Conservation (phyloP, 1,284 basidiomycete genomes). For the Pterulicium gracile region DNA sequence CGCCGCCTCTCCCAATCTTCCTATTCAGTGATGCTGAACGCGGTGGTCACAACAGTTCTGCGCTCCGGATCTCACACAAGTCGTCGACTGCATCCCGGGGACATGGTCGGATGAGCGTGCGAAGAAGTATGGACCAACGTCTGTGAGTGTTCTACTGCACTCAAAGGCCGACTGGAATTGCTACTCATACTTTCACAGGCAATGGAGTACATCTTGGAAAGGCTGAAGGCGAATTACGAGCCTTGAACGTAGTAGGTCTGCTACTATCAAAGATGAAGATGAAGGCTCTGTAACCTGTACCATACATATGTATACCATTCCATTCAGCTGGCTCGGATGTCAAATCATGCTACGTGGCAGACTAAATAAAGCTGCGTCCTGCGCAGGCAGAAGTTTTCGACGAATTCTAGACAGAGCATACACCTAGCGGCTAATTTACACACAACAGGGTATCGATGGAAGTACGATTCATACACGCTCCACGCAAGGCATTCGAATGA, state of each 20-base stretch:
- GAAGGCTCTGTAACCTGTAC: too few species aligned
- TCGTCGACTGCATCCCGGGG: conserved; percentile 40
- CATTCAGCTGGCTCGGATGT: too few species aligned
- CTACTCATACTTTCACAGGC: conserved; percentile 4
- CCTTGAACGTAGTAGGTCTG: background rate
- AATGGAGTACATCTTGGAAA: conserved; percentile 8
- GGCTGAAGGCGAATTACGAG: conserved; percentile 7
- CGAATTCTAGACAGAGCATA: too few species aligned
- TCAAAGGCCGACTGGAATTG: background rate
- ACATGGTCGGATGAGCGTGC: conserved; percentile 32
- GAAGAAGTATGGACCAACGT: conserved; percentile 31
- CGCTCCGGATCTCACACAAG: conserved; percentile 25
- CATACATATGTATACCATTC: too few species aligned
- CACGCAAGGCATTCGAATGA: conserved; percentile 1
- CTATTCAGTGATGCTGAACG: background rate
- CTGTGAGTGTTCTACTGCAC: conserved; percentile 13
- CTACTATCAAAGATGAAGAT: too few species aligned
- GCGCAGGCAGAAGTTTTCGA: too few species aligned
- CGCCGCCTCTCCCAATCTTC: conserved; percentile 12
- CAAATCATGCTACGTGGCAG: too few species aligned
- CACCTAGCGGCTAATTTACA: too few species aligned
- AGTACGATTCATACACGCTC: too few species aligned
- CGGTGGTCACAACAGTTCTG: conserved; percentile 1
- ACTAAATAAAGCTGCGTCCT: too few species aligned
- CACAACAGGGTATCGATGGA: too few species aligned